These are phyloP conservation scores for Capsicum rhomboideum DNA, from an alignment of 257 asterid genomes.

Conservation along the genomic window DNA sequence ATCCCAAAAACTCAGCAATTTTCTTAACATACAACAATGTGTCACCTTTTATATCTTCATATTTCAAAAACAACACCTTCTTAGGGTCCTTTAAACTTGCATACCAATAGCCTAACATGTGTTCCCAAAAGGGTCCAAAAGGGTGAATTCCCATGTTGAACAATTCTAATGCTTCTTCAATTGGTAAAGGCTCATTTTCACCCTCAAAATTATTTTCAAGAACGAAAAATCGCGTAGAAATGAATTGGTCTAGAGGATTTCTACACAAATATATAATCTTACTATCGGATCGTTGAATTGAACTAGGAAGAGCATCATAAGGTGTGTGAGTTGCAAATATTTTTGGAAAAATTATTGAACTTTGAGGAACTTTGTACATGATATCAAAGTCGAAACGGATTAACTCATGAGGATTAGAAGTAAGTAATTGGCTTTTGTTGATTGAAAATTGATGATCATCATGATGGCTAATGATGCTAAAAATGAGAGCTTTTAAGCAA, in stretches of 20 bases:
- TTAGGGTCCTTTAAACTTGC: background rate
- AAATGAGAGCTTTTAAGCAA: conserved; percentile 22
- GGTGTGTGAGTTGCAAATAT: conserved; percentile 1
- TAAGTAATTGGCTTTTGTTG: conserved; percentile 8
- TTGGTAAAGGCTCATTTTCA: background rate
- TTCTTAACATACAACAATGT: background rate
- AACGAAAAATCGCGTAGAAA: background rate
- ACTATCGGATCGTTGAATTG: background rate
- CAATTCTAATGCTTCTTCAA: background rate
- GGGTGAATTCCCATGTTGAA: background rate
- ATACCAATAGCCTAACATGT: background rate
- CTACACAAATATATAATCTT: background rate
- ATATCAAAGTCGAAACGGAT: background rate
- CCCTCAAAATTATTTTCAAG: background rate
- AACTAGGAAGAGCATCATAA: background rate
- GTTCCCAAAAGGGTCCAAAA: conserved; percentile 6
- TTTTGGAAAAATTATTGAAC: background rate
- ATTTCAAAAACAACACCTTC: background rate
- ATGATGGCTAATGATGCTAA: conserved; percentile 13
- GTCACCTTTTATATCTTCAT: conserved; percentile 1
- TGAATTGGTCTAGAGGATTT: background rate
- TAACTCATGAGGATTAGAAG: conserved; percentile 5
- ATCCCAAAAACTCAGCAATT: background rate
- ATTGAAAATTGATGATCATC: background rate
- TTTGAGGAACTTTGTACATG: background rate